Evolutionary conservation across 2,329 filamentous ascomycete species (phyloP), one percentile per base, ranked within the genome.

Genomic region (Trichoderma hamatum): DNA sequence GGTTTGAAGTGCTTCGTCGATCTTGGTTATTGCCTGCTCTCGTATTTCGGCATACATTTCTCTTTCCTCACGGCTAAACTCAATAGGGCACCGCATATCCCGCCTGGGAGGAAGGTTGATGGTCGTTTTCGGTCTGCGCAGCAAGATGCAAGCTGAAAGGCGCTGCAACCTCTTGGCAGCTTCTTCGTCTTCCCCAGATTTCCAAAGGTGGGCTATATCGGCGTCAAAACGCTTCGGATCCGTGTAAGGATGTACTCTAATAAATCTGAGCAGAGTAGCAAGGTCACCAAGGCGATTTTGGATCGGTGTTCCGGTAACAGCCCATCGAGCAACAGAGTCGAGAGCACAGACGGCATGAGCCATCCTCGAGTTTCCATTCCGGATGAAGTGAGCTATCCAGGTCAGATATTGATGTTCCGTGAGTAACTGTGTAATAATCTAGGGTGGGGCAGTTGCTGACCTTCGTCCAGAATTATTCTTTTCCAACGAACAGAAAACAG

Each of bases 251-350:
- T 60, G 16, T 5, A 28, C 24, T 2, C 36, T 28, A 4, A 60
- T 43, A 11, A 60, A 85, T 16, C 77, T 78, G 0, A 85, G 72
- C 0, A 84, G 74, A 4, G 76, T 74, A 0, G 78, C 74, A 9
- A 85, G 74, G 66, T 85, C 84, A 1, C 71, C 74, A 0, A 83
- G 73, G 1, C 73, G 73, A 66, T 85, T 85, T 65, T 85, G 83
- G 1, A 85, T 81, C 0, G 84, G 84, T 0, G 83, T 85, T 1
- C 82, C 83, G 0, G 82, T 84, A 1, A 85, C 78, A 1, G 79
- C 80, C 83, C 83, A 85, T 9, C 83, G 76, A 1, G 74, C 75
- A 24, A 73, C 69, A 0, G 80, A 74, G 0, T 78, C 68, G 0
- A 85, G 72, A 2, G 74, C 73, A 54, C 77, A 82, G 0, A 81